Evolutionary conservation across 208 protist species (phyloP).

Genomic region (Trypanosoma rangeli): DNA sequence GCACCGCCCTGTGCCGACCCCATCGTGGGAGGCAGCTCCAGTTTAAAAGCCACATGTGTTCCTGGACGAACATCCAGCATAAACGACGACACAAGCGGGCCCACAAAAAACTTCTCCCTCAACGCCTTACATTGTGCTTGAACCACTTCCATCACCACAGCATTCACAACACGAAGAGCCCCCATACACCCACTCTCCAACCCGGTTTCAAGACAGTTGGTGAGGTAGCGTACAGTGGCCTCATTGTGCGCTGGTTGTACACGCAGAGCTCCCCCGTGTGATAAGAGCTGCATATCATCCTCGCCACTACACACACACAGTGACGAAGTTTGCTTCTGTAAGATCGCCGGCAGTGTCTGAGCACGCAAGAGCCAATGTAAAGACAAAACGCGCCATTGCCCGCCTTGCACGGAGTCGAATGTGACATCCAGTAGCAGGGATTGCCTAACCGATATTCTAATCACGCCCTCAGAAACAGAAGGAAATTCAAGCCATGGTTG

Average conservation of each 20-base stretch:
- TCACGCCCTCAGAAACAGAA: conserved; percentile 34
- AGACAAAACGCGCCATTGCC: conserved; percentile 41
- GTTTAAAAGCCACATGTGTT: conserved; percentile 52
- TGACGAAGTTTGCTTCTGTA: background rate
- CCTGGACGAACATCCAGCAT: conserved; percentile 60
- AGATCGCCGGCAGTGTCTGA: conserved; percentile 20
- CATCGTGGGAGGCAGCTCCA: background rate
- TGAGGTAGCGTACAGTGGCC: conserved; percentile 46
- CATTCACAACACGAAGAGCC: conserved; percentile 54
- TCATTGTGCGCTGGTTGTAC: conserved; percentile 41
- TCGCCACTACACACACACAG: background rate
- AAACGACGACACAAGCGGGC: conserved; percentile 34
- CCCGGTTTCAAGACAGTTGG: conserved; percentile 47
- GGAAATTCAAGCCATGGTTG: conserved; percentile 36
- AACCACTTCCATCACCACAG: conserved; percentile 63
- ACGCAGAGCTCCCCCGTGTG: background rate
- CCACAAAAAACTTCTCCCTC: conserved; percentile 47
- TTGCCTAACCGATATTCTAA: conserved; percentile 55
- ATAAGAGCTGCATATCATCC: background rate
- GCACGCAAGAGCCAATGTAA: conserved; percentile 51
- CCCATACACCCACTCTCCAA: conserved; percentile 55
- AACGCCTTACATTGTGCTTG: conserved; percentile 44
- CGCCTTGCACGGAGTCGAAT: conserved; percentile 38
- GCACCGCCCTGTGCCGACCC: background rate
- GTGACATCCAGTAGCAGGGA: conserved; percentile 63